Evolutionary conservation across 495 filamentous ascomycete species (phyloP), one percentile per base, ranked within the genome.

Genomic region (Penicillium riverlandense): DNA sequence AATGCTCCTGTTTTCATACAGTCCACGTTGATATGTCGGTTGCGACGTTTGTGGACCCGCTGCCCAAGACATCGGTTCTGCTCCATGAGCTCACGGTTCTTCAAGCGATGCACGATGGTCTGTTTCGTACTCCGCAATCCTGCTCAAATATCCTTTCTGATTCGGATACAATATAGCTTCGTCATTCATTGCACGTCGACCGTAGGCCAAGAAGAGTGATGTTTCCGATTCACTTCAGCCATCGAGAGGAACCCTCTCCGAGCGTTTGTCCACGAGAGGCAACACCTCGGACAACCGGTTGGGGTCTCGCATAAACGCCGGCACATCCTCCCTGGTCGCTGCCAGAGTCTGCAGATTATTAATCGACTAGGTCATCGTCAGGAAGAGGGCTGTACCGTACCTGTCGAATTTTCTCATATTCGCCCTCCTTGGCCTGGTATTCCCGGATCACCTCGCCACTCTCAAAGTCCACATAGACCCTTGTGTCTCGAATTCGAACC

Each of bases 381-480:
- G 22, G 22, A 22, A 4, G 22, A 22, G 22, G 3, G 22, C 4
- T 4, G 22, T 22, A 28, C 5, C 75, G 44, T 70, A 89, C 86
- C 77, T 79, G 72, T 70, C 83, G 81, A 2, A 95, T 82, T 39
- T 77, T 77, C 37, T 82, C 83, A 58, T 95, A 96, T 40, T 68
- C 74, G 40, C 81, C 79, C 67, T 98, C 92, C 59, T 79, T 80
- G 9, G 84, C 82, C 41, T 84, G 82, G 52, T 95, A 96, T 69
- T 98, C 91, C 46, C 92, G 74, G 8, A 92, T 84, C 12, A 96
- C 83, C 66, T 89, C 82, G 5, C 80, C 75, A n/a, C 67, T 79
- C 11, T 67, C 75, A 69, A 97, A 96, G 49, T 97, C 94, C 8
- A 97, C 77, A 64, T 91, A 98, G 7, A 97, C 73, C 45, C 92